Percentiles rank a stretch among this genome's conserved stretches.
Conservation (phyloP, 2,329 filamentous ascomycete species). For the Trichophyton rubrum region DNA sequence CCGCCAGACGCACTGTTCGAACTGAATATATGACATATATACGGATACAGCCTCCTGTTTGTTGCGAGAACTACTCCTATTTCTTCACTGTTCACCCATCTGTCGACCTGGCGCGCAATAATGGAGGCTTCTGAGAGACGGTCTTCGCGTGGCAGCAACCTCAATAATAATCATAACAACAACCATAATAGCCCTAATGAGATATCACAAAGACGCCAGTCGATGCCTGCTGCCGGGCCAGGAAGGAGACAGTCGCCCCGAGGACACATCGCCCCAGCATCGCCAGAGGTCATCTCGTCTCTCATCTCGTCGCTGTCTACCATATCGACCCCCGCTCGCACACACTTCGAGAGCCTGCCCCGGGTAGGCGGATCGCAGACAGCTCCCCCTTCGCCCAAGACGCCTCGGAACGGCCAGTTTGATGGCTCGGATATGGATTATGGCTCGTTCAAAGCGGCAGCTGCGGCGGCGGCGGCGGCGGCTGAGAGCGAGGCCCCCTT, state of each 20-base stretch:
- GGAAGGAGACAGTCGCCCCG: slow-evolving; percentile 17
- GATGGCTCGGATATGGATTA: slow-evolving; percentile 59
- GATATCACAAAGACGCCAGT: slow-evolving; percentile 30
- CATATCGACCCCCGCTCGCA: slow-evolving; percentile 51
- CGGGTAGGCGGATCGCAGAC: slow-evolving; percentile 30
- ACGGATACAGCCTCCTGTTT: not conserved
- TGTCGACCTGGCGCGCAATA: not conserved
- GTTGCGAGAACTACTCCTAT: no score
- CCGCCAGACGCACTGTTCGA: not conserved
- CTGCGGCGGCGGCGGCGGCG: slow-evolving; percentile 42
- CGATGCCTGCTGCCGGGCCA: slow-evolving; percentile 22
- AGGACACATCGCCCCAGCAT: slow-evolving; percentile 30
- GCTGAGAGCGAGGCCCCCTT: slow-evolving; percentile 39
- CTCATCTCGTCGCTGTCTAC: slow-evolving; percentile 50
- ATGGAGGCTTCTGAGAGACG: no score
- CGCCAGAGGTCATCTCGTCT: slow-evolving; percentile 42
- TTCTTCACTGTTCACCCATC: not conserved
- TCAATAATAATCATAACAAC: no score
- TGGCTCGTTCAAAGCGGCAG: slow-evolving; percentile 48
- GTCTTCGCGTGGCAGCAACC: no score
- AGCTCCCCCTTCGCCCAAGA: slow-evolving; percentile 23
- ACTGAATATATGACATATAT: not conserved
- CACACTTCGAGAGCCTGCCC: slow-evolving; percentile 53
- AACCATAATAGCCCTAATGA: not conserved
- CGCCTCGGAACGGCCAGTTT: slow-evolving; percentile 18